These are phyloP conservation scores for Coniophora puteana DNA, from an alignment of 1,284 basidiomycete genomes.

Conservation along the genomic window DNA sequence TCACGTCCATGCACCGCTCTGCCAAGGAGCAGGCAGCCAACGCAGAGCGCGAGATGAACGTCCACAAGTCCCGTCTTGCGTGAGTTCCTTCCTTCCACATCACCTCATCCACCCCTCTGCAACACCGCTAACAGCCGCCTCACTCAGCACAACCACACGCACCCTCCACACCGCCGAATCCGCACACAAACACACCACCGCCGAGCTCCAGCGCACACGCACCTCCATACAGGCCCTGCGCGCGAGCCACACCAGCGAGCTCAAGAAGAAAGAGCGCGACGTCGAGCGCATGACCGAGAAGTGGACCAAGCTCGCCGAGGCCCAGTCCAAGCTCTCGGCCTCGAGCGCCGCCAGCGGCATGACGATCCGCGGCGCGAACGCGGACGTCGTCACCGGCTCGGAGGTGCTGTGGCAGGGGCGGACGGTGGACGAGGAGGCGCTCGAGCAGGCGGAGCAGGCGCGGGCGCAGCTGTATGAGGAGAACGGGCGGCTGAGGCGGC, in stretches of 20 bases:
- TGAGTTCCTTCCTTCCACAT: conserved; percentile 34
- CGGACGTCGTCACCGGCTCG: conserved; percentile 43
- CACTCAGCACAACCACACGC: conserved; percentile 47
- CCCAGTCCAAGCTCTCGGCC: conserved; percentile 51
- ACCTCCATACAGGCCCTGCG: conserved; percentile 62
- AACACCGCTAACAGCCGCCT: conserved; percentile 9
- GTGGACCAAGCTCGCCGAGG: conserved; percentile 68
- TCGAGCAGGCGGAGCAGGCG: conserved; percentile 73
- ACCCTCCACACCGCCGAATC: conserved; percentile 55
- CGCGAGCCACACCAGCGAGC: conserved; percentile 63
- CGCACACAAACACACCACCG: conserved; percentile 62
- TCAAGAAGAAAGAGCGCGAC: conserved; percentile 81
- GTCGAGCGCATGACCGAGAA: conserved; percentile 75
- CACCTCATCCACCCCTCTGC: not conserved
- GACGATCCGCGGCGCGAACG: conserved; percentile 47
- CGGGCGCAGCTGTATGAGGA: conserved; percentile 66
- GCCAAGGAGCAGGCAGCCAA: conserved; percentile 58
- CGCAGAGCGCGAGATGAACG: conserved; percentile 70
- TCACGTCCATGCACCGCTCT: conserved; percentile 57
- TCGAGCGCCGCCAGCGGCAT: conserved; percentile 44
- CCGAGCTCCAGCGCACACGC: conserved; percentile 66
- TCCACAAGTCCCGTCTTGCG: conserved; percentile 68
- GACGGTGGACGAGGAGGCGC: conserved; percentile 62
- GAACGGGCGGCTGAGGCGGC: conserved; percentile 62
- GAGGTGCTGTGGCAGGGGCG: conserved; percentile 47